These are phyloP conservation scores for Mimosa pudica DNA, from an alignment of 306 rosid genomes.

Conservation along the genomic window DNA sequence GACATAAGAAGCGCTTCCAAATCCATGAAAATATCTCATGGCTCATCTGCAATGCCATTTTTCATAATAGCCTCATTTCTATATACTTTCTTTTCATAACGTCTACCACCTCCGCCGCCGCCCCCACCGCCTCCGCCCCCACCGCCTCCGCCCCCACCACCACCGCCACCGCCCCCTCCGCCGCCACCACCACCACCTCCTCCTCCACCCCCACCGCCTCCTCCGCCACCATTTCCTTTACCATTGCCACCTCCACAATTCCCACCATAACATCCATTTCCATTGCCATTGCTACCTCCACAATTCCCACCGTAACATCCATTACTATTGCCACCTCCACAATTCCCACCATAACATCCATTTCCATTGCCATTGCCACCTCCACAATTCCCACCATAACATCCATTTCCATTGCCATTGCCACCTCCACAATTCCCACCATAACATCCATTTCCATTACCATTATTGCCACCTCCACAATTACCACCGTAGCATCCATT, in stretches of 20 bases:
- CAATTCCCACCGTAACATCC: neutral
- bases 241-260: neutral
- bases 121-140: neutral
- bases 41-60: too few species aligned
- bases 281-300: neutral
- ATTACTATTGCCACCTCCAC: too few species aligned
- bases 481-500: neutral
- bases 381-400: neutral
- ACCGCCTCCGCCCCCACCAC: neutral
- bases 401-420: neutral
- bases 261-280: neutral
- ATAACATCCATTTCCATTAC: neutral
- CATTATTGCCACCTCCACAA: neutral
- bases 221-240: too few species aligned
- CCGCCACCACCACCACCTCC: neutral
- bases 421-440: neutral
- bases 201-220: neutral
- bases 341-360: neutral
- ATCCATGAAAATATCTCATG: neutral
- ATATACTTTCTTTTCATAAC: neutral
- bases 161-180: accelerated
- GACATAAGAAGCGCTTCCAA: neutral
- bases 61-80: too few species aligned
- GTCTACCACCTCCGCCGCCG: neutral
- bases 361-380: neutral